A percentile compares a stretch with the other conserved stretches of the same genome.
Conservation (phyloP, 805 yeast genomes). For the Pichia kluyveri region DNA sequence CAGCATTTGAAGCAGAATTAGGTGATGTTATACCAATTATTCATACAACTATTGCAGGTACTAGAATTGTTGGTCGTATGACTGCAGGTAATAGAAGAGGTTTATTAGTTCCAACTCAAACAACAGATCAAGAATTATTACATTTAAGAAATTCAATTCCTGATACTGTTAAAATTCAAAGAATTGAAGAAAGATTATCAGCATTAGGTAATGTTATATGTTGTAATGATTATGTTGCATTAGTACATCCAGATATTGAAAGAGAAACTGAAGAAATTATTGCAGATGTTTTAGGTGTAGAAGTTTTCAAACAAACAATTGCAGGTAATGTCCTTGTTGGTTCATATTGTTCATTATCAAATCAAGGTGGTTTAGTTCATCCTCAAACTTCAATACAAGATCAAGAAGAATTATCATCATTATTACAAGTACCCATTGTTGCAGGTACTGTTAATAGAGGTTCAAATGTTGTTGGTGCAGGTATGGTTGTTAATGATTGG, state of each 20-base stretch:
- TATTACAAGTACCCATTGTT: slow-evolving; percentile 93
- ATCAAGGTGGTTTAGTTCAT: slow-evolving; percentile 97
- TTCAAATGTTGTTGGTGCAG: slow-evolving; percentile 95
- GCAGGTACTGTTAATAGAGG: slow-evolving; percentile 99
- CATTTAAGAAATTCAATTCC: slow-evolving; percentile 95
- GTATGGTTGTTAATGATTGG: slow-evolving; percentile 98
- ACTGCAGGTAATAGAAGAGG: slow-evolving; percentile 99
- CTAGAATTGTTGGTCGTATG: slow-evolving; percentile 96
- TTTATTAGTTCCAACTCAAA: slow-evolving; percentile 90
- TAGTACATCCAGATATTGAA: slow-evolving; percentile 98
- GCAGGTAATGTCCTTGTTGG: slow-evolving; percentile 98
- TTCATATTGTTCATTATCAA: slow-evolving; percentile 86
- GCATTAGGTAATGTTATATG: slow-evolving; percentile 97
- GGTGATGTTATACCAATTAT: slow-evolving; percentile 95
- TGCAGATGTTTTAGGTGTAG: slow-evolving; percentile 97
- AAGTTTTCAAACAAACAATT: slow-evolving; percentile 97
- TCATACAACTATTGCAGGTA: slow-evolving; percentile 96
- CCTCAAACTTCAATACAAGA: slow-evolving; percentile 96
- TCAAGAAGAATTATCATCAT: slow-evolving; percentile 93
- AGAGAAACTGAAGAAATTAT: slow-evolving; percentile 98
- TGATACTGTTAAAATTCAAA: slow-evolving; percentile 88
- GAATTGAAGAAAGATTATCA: slow-evolving; percentile 95
- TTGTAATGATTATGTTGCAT: slow-evolving; percentile 97
- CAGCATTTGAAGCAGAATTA: slow-evolving; percentile 95
- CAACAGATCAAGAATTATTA: slow-evolving; percentile 97